Evolutionary conservation across 2,329 filamentous ascomycete genomes (phyloP).

Genomic region (Daldinia sp.): DNA sequence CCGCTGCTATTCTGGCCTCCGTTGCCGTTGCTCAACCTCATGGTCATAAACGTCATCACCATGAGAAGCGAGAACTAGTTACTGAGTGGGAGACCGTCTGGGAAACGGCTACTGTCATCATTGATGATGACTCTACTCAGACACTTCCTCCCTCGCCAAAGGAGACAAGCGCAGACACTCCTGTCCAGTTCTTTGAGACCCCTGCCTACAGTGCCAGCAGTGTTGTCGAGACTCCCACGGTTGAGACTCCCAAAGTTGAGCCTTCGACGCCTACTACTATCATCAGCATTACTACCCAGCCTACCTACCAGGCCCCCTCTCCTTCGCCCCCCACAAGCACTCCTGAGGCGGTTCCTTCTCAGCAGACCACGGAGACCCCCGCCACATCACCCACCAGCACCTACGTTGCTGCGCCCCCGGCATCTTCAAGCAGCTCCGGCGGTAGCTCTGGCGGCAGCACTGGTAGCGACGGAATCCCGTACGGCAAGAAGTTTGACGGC

Average conservation of each 20-base stretch:
- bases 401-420: slow-evolving; percentile 30
- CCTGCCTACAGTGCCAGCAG: slow-evolving; percentile 41
- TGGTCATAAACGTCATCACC: slow-evolving; percentile 55
- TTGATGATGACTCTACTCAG: slow-evolving; percentile 63
- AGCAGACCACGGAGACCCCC: slow-evolving; percentile 27
- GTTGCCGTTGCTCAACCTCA: slow-evolving; percentile 64
- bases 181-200: slow-evolving; percentile 53
- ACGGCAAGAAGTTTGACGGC: slow-evolving; percentile 60
- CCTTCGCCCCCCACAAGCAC: slow-evolving; percentile 33
- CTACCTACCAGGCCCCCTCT: slow-evolving; percentile 38
- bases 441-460: slow-evolving; percentile 40
- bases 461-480: slow-evolving; percentile 45
- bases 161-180: slow-evolving; percentile 30
- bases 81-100: slow-evolving; percentile 61
- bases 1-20: slow-evolving; percentile 59
- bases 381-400: slow-evolving; percentile 35
- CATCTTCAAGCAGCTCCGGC: slow-evolving; percentile 22
- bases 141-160: slow-evolving; percentile 55
- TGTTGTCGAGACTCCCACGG: background rate
- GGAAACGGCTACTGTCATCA: slow-evolving; percentile 64
- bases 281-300: slow-evolving; percentile 37
- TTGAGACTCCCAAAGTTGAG: slow-evolving; percentile 11
- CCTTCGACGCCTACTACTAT: slow-evolving; percentile 44
- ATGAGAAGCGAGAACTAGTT: slow-evolving; percentile 59
- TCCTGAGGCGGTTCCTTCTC: slow-evolving; percentile 33